Conservation (phyloP, 352 stramenopile genomes). For the Pythium rishiriense region DNA sequence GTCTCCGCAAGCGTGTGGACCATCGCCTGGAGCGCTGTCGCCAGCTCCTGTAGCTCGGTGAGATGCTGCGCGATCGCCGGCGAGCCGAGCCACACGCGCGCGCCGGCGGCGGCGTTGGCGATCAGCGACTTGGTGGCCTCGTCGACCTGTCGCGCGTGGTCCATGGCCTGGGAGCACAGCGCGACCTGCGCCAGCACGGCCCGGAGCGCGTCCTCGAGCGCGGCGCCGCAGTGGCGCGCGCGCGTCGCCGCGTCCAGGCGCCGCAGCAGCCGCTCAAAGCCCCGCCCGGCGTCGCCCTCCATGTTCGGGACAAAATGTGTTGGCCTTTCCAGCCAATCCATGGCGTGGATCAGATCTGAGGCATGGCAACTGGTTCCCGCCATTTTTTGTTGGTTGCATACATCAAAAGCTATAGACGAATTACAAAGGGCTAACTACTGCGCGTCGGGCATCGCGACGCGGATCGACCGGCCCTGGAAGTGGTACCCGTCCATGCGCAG, state of each 20-base stretch:
- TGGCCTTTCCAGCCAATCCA: slow-evolving; percentile 16
- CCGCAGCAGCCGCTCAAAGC: slow-evolving; percentile 34
- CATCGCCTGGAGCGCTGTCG: slow-evolving; percentile 13
- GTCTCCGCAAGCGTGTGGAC: not conserved
- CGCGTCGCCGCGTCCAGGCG: slow-evolving; percentile 25
- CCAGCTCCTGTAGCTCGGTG: slow-evolving; percentile 35
- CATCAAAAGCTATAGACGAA: slow-evolving; percentile 6
- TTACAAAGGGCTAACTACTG: slow-evolving; percentile 21
- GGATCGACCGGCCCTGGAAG: slow-evolving; percentile 69
- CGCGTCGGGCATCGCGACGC: slow-evolving; percentile 42
- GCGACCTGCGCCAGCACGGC: slow-evolving; percentile 23
- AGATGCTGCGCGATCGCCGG: slow-evolving; percentile 33
- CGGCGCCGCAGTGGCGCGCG: slow-evolving; percentile 28
- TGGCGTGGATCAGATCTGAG: not conserved
- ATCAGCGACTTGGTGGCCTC: slow-evolving; percentile 29
- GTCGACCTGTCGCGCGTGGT: slow-evolving; percentile 33
- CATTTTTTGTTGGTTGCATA: not conserved
- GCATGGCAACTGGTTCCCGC: not conserved
- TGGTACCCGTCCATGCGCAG: slow-evolving; percentile 70
- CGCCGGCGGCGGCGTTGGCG: slow-evolving; percentile 6
- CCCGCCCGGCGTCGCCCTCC: slow-evolving; percentile 22
- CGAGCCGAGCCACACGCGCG: slow-evolving; percentile 12
- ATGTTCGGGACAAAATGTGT: slow-evolving; percentile 10
- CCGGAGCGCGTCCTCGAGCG: slow-evolving; percentile 28
- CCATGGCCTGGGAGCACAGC: slow-evolving; percentile 28